Evolutionary conservation across 495 filamentous ascomycete genomes (phyloP), one percentile per base, ranked within the genome.

Genomic region (Penicillium coffeae): DNA sequence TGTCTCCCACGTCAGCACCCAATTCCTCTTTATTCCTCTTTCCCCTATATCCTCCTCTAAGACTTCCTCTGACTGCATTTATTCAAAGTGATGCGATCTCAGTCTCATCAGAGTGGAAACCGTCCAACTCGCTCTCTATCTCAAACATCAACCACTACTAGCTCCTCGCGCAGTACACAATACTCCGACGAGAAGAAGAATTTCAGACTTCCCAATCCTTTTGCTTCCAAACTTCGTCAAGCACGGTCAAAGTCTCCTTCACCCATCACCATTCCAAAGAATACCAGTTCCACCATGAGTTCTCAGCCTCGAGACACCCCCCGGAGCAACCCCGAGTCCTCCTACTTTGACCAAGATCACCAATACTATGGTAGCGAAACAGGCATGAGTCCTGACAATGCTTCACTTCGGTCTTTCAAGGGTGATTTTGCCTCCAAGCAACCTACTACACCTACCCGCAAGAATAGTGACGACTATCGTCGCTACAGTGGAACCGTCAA

Each of bases 401-500:
- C 52, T 20, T 49, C 53, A 16, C 56, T 54, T 18, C 55, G 45
- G 8, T 58, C 52, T 25, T 50, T 52, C 14, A 56, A 55, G 51
- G 25, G 18, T 27, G 54, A 59, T 18, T 45, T 45, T 36, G 20
- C 21, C 10, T 5, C 10, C 38, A 41, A 41, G 38, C 20, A 20
- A n/a, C n/a, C 48, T 40, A 45, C 56, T 1, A 55, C 47, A 22
- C 47, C 54, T 15, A 60, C 57, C 16, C 50, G 57, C 51, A 62
- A 58, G 22, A 62, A 48, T 38, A 66, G 59, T 47, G 62, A 65
- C 15, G 64, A 69, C 47, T 66, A 72, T 48, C 68, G 67, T 19
- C 66, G 69, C 48, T 72, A 69, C 48, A 67, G 55, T 39, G 64
- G 64, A 12, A 75, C 71, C 1, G 54, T 74, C 34, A 69, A 69